These are phyloP conservation scores for Coniferiporia sulphurascens DNA, from an alignment of 1,284 basidiomycete genomes.

Conservation along the genomic window DNA sequence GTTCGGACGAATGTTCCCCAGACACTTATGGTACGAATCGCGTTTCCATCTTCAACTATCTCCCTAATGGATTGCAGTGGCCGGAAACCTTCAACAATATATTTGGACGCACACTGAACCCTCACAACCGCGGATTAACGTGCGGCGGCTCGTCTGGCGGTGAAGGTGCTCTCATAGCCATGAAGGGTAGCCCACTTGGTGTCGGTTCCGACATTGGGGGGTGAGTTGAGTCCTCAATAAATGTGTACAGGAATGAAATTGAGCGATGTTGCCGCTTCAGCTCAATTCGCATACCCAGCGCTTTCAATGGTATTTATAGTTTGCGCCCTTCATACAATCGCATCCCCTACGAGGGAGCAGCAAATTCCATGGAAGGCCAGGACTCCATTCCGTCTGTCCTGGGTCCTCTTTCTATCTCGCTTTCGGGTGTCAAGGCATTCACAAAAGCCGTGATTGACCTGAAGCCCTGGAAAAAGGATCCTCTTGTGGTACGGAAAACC, in stretches of 20 bases:
- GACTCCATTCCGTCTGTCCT: constrained; percentile 68
- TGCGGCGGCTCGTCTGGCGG: constrained; percentile 61
- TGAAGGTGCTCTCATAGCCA: constrained; percentile 49
- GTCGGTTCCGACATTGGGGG: constrained; percentile 72
- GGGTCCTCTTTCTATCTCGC: constrained; percentile 59
- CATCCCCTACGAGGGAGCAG: constrained; percentile 62
- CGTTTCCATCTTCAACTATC: neutral
- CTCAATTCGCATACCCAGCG: constrained; percentile 65
- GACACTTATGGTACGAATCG: constrained; percentile 47
- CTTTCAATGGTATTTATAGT: constrained; percentile 63
- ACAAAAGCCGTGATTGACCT: constrained; percentile 50
- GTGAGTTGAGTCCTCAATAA: constrained; percentile 22
- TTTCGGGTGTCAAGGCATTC: constrained; percentile 60
- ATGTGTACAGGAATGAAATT: neutral
- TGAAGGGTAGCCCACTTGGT: constrained; percentile 57
- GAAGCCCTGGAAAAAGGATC: constrained; percentile 70
- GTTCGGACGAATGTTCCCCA: constrained; percentile 71
- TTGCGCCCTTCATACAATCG: constrained; percentile 68
- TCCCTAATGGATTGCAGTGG: constrained; percentile 37
- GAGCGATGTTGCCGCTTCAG: constrained; percentile 27
- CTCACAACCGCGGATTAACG: constrained; percentile 48
- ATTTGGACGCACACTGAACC: constrained; percentile 69
- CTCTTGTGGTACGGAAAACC: constrained; percentile 52
- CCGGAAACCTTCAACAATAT: constrained; percentile 56
- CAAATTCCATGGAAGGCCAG: constrained; percentile 63